A percentile compares a stretch with the other conserved stretches of the same genome.
Conservation (phyloP, 2,329 filamentous ascomycete genomes). For the Sordariomycetes sp. region DNA sequence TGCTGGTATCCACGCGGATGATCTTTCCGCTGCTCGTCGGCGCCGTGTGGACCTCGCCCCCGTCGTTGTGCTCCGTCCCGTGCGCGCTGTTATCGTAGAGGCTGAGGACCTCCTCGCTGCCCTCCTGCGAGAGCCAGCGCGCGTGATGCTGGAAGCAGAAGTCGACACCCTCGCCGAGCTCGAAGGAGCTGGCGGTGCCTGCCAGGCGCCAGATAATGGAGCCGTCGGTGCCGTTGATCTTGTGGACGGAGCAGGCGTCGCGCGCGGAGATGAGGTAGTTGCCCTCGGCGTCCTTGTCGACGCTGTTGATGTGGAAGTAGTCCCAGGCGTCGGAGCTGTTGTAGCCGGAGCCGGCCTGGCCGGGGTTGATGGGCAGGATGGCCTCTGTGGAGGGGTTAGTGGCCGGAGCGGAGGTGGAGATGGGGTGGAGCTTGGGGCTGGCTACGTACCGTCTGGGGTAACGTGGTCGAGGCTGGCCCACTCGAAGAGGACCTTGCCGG, state of each 20-base stretch:
- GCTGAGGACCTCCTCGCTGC: constrained; percentile 35
- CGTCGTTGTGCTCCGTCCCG: constrained; percentile 26
- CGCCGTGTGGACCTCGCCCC: constrained; percentile 8
- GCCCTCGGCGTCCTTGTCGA: constrained; percentile 36
- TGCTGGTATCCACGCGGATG: constrained; percentile 32
- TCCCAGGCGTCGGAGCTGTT: constrained; percentile 30
- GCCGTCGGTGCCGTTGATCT: constrained; percentile 34
- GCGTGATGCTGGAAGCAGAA: constrained; percentile 44
- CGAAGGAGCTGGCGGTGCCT: constrained; percentile 31
- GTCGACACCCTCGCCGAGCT: constrained; percentile 21
- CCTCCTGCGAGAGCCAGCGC: constrained; percentile 26
- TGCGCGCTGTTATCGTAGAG: constrained; percentile 43
- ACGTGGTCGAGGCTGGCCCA: constrained; percentile 19
- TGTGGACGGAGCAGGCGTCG: constrained; percentile 32
- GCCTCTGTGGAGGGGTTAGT: constrained; percentile 6
- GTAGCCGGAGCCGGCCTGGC: constrained; percentile 11
- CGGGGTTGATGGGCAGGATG: constrained; percentile 2
- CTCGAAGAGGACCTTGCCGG: constrained; percentile 35
- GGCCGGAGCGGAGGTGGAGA: neutral
- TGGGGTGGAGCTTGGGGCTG: neutral
- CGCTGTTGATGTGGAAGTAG: constrained; percentile 46
- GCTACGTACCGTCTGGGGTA: constrained; percentile 6
- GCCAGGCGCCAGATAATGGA: constrained; percentile 41
- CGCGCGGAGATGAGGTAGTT: constrained; percentile 46
- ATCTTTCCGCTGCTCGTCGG: constrained; percentile 32